These are phyloP conservation scores for Vitis amurensis DNA, from an alignment of 164 flowering plant genomes.

Conservation along the genomic window DNA sequence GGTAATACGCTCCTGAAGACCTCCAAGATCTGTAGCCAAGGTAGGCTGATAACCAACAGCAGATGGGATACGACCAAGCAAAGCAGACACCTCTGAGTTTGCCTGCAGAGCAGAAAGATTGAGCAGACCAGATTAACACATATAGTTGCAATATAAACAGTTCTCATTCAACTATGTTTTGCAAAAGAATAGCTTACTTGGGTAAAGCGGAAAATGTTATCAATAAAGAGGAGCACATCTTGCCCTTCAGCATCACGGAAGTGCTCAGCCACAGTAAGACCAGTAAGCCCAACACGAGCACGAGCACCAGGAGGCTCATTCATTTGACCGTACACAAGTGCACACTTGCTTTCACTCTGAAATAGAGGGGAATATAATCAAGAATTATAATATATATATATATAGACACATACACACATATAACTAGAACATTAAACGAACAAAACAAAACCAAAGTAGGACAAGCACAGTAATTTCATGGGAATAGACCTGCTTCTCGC, in stretches of 20 bases:
- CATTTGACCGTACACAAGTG: constrained; percentile 99
- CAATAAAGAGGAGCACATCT: constrained; percentile 97
- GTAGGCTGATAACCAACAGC: constrained; percentile 98
- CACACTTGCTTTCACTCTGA: constrained; percentile 93
- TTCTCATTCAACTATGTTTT: not conserved
- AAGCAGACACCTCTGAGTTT: constrained; percentile 95
- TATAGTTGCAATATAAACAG: not conserved
- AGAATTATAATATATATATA: no score
- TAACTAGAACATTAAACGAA: not conserved
- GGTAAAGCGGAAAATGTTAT: constrained; percentile 97
- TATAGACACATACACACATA: no score
- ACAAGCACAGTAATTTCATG: no score
- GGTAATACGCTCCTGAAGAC: constrained; percentile 94
- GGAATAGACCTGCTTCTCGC: constrained; percentile 71
- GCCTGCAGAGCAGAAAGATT: constrained; percentile 42
- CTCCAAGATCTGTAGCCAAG: constrained; percentile 92
- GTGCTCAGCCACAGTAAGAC: constrained; percentile 94
- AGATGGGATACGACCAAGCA: constrained; percentile 99
- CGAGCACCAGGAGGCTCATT: constrained; percentile 99
- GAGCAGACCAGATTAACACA: not conserved
- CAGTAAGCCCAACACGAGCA: constrained; percentile 99
- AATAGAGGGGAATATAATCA: not conserved
- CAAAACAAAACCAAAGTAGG: not conserved
- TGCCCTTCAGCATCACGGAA: constrained; percentile 99
- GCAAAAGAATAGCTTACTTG: constrained; percentile 48